phyloP scores from a whole-genome alignment of 257 asterid genomes.

The Solanum piurae region DNA sequence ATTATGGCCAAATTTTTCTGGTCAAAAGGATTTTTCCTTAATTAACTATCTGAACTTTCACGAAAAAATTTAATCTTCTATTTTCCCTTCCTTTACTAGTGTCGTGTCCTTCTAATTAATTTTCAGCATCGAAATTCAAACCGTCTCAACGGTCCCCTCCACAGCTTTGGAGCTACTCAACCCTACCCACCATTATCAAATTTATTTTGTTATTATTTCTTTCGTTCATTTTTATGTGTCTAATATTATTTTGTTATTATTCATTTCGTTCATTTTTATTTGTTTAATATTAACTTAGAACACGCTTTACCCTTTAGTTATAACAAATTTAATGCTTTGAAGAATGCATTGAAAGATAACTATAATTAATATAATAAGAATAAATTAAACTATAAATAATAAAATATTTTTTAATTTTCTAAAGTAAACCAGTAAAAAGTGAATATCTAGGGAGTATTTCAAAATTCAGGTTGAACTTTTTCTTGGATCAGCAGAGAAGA shows the following conservation, averaged over 20 bases:
- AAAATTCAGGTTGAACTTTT: background rate
- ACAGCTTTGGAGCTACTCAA: background rate
- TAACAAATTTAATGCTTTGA: no score
- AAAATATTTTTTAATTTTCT: no score
- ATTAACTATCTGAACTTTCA: background rate
- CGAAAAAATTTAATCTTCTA: background rate
- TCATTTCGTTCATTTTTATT: no score
- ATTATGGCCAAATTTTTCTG: no score
- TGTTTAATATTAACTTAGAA: background rate
- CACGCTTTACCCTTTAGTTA: background rate
- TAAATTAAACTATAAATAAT: no score
- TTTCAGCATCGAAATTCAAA: background rate
- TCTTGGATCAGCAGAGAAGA: background rate
- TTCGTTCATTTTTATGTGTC: background rate
- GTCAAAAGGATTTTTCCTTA: no score
- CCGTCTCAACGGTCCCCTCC: background rate
- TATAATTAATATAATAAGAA: no score
- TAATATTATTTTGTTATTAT: no score
- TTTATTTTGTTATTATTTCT: no score
- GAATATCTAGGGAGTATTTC: background rate
- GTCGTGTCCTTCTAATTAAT: background rate
- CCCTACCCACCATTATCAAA: background rate
- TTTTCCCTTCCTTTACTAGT: background rate
- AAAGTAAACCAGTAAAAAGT: no score
- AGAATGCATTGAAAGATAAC: background rate